Base-by-base conservation (phyloP, 768 basidiomycete genomes). In the Auricularia sp. region DNA sequence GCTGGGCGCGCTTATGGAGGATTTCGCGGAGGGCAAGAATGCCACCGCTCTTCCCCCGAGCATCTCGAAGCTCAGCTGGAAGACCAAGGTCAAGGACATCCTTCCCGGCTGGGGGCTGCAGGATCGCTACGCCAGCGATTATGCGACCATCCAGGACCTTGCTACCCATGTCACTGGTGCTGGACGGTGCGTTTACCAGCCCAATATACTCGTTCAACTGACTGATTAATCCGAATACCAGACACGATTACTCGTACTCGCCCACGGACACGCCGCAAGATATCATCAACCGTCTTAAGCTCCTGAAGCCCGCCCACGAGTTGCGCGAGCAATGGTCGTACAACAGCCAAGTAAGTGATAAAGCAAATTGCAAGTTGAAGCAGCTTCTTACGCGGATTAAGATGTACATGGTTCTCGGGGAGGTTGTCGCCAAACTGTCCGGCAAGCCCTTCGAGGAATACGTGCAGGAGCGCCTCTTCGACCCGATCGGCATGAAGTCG, bases 121-220 rank as follows among this genome's bases (percentile, higher is more conserved):
- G 68, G 79, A 82, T 66, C 67, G 73, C n/a, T 78, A 75, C 74
- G 77, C 79, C 0, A 76, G 70, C 16, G 67, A 73, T 62, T 74
- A 71, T 63, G 76, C 75, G 0, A 77, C 72, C 56, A 10, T 81
- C 11, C 69, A 71, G 3, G 80, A 81, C 65, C 71, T 76, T 0
- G 66, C 81, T 18, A 71, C 78, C 3, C 81, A 81, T 34, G 71
- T 76, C 10, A 75, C 78, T 36, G 81, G 81, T 5, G 3, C 82
- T 11, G 72, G 73, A 2, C 69, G 76, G 79, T 79, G 29, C 3
- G 67, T 65, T n/a, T 18, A 3, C 0, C 13, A 33, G 54, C 45
- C 0, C 54, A 2, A 34, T 3, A 34, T 33, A 44, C 8, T 56
- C 10, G 2, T 59, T n/a, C n/a, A 35, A 13, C 37, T 35, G n/a